Base-by-base conservation (phyloP, 306 rosid genomes). In the Acacia confusa region DNA sequence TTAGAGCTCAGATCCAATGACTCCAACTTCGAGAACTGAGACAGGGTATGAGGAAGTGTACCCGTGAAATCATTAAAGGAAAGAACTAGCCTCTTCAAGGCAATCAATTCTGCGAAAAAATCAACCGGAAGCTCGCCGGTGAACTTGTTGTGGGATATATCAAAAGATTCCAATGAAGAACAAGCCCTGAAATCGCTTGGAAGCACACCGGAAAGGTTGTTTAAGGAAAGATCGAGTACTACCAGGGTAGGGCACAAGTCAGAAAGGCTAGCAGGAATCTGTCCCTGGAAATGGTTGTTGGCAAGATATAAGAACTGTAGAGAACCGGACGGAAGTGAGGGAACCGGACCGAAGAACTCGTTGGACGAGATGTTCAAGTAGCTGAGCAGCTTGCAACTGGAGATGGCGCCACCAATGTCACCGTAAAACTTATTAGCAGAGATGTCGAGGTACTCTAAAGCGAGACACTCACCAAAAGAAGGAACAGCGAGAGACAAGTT, bases 1-100 rank as follows among this genome's bases (percentile, higher is more conserved):
- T 91, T 91, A 9, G 92, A 85, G 69, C 90, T 87, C 65, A 91
- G 92, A 87, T 91, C 95, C 89, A 91, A 79, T 1, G 78, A 66
- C 27, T 86, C 86, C 84, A 91, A 75, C 14, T 27, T 63, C 14
- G 83, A 30, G 3, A 91, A 86, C 48, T 64, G 70, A 9, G 95
- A 84, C 36, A 89, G 47, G 36, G 92, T 86, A 28, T 78, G 87
- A 20, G 95, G 88, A 86, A 91, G 63, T 3, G 6, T 2, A 16
- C 95, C 95, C 0, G 1, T 13, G 55, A 89, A 91, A 2, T 14
- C 27, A 75, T 91, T 91, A 61, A 66, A 47, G 1, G 92, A 87
- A 30, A 89, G 79, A 63, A 80, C 66, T 11, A 89, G 68, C 12
- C 25, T 52, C 85, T 81, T 86, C 79, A 91, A 48, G 65, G 64